Conservation (phyloP, 306 rosid genomes). For the Potentilla sterilis region DNA sequence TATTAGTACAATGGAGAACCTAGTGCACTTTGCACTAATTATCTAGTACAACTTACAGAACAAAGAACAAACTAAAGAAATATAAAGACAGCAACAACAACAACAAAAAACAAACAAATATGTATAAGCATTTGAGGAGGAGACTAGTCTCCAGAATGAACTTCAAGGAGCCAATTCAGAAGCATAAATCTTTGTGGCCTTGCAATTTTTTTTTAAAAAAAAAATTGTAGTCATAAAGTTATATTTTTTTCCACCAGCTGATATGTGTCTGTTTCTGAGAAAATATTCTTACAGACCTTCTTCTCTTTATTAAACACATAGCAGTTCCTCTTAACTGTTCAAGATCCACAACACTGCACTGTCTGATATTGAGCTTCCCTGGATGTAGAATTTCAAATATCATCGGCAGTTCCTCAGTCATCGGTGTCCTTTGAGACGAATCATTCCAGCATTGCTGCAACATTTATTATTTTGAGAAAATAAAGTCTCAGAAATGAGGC, state of each 20-base stretch:
- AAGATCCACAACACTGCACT: neutral
- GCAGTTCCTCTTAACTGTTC: too few relatives aligned
- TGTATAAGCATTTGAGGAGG: neutral
- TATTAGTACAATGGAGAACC: too few relatives aligned
- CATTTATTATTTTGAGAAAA: neutral
- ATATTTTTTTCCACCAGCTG: constrained; percentile 11
- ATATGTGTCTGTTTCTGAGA: neutral
- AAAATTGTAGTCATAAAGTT: neutral
- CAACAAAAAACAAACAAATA: neutral
- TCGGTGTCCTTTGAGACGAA: constrained; percentile 5
- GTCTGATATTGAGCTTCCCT: constrained; percentile 32
- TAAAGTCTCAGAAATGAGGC: neutral
- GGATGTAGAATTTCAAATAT: constrained; percentile 33
- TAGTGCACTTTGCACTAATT: neutral
- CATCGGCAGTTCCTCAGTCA: constrained; percentile 41
- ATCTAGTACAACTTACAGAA: neutral
- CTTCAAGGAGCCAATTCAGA: constrained; percentile 30
- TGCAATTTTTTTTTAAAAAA: neutral
- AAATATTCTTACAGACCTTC: constrained; percentile 25
- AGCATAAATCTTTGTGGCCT: too few relatives aligned
- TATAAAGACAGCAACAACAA: neutral
- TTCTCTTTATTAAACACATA: constrained; percentile 42
- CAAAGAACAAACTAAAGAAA: neutral
- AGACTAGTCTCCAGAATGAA: neutral
- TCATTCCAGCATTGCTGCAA: neutral